Conservation (phyloP, 192 early-diverging fungal species). For the Obelidium mucronatum region DNA sequence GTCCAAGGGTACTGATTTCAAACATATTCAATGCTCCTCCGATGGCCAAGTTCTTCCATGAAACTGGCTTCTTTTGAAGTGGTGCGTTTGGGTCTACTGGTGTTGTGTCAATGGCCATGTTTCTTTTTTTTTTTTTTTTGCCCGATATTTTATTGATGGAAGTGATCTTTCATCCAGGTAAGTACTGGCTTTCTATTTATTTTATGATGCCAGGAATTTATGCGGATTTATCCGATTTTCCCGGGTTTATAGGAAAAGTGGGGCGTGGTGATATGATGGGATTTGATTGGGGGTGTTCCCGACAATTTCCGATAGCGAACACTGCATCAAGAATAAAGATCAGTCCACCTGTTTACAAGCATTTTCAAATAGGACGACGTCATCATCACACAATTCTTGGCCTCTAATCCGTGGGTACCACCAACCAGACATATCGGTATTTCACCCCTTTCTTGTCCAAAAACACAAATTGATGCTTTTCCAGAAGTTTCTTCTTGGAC, state of each 20-base stretch:
- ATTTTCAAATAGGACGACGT: slow-evolving; percentile 19
- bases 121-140: no score
- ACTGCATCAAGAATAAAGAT: slow-evolving; percentile 22
- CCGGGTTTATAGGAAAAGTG: no score
- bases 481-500: neutral
- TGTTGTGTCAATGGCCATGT: neutral
- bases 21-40: slow-evolving; percentile 71
- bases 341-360: slow-evolving; percentile 16
- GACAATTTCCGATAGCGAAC: no score
- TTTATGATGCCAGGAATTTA: no score
- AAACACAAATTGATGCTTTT: neutral
- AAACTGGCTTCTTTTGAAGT: slow-evolving; percentile 87
- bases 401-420: slow-evolving; percentile 11
- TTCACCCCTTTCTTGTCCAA: slow-evolving; percentile 9
- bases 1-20: slow-evolving; percentile 56
- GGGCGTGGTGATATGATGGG: no score
- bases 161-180: no score
- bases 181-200: no score
- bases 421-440: slow-evolving; percentile 24
- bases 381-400: neutral
- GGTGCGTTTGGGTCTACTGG: slow-evolving; percentile 46
- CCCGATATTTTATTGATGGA: no score
- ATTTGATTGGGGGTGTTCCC: no score
- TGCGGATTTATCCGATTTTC: no score
- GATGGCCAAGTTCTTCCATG: slow-evolving; percentile 83